Evolutionary conservation across 345 rosid genomes (phyloP), one percentile per base, ranked within the genome.

Genomic region (Aegle marmelos): DNA sequence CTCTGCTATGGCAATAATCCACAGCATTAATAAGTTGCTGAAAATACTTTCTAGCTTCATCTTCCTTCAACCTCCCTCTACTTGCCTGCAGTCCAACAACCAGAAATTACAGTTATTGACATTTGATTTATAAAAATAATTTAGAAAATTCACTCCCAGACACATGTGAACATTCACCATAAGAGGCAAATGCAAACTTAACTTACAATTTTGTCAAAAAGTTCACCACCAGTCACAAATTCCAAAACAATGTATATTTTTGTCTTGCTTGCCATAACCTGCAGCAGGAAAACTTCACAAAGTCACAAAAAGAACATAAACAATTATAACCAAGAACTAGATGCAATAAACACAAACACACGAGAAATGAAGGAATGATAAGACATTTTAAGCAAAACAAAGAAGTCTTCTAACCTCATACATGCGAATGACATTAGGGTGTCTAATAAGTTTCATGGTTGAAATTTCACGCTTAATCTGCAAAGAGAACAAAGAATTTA

Each of bases 231-330:
- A 64, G 99, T 94, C 28, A 91, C 95, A 56, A 97, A 92, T 77
- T 97, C 94, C 86, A 97, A 69, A 54, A 97, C 98, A 37, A 97
- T 94, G 82, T 97, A 97, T 75, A 97, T 94, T 81, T 91, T 94
- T 7, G 93, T 88, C 88, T 97, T 97, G 88, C 99, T 97, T 5
- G 98, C 99, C 99, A 97, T 97, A 79, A 97, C 99, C 99, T 94
- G 21, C 78, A 86, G 64, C 60, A 85, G 37, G 13, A 84, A 79
- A 24, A 73, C 59, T 53, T 64, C 70, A 7, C 58, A 14, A 75
- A 79, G 31, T 80, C n/a, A 70, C 53, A 36, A 37, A 65, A 59
- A n/a, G 62, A 16, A 78, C 69, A 57, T 57, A 59, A 77, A 9
- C 22, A 21, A 24, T 64, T 16, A 10, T 41, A 63, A 80, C 36